phyloP scores from a whole-genome alignment of 2,329 filamentous ascomycete species.

The Hypoxylon rubiginosum region DNA sequence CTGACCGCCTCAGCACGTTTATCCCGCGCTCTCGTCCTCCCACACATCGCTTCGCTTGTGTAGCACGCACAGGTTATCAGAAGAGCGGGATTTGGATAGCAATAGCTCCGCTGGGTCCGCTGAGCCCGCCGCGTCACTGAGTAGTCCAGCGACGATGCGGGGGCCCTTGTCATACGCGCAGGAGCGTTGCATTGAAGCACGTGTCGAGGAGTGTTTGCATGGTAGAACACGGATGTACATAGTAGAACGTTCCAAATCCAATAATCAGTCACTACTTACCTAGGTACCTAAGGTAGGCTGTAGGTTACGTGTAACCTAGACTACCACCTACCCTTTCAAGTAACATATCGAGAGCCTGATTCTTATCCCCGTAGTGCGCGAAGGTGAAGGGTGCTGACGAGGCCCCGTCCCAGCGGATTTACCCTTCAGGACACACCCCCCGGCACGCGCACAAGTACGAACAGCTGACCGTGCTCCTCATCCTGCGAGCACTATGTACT shows the following conservation, averaged over 20 bases:
- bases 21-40: not conserved
- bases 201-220: not conserved
- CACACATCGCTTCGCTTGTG: not conserved
- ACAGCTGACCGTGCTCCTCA: not conserved
- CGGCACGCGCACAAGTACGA: no score
- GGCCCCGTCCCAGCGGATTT: not conserved
- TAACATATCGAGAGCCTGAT: not conserved
- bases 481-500: no score
- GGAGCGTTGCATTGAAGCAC: not conserved
- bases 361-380: not conserved
- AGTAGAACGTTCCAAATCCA: not conserved
- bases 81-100: no score
- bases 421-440: not conserved
- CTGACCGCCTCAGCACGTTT: conserved; percentile 12
- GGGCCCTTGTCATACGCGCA: not conserved
- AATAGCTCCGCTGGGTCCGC: not conserved
- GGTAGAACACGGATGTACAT: not conserved
- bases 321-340: not conserved
- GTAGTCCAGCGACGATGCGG: not conserved
- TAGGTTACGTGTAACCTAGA: not conserved
- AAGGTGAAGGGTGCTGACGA: not conserved
- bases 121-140: not conserved
- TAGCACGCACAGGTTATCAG: no score
- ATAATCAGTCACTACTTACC: not conserved
- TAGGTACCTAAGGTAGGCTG: not conserved